A percentile compares a stretch with the other conserved stretches of the same genome.
Conservation (phyloP, 805 yeast genomes). For the Wickerhamomyces queroliae region DNA sequence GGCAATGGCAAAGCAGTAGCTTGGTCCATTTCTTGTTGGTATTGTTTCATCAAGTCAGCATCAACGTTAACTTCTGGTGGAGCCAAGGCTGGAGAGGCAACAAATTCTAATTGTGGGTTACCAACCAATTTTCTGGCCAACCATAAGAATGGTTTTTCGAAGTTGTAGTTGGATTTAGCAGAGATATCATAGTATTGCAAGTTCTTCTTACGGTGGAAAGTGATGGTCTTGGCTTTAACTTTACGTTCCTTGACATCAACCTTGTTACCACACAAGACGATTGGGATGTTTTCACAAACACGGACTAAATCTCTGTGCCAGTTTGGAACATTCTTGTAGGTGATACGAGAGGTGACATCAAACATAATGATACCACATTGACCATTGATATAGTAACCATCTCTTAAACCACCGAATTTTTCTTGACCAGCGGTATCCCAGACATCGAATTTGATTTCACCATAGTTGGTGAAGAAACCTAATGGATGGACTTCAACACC, state of each 20-base stretch:
- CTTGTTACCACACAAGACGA: slow-evolving; percentile 98
- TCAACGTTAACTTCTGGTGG: slow-evolving; percentile 99
- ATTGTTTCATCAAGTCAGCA: slow-evolving; percentile 93
- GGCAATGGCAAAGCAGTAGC: slow-evolving; percentile 99
- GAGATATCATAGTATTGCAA: slow-evolving; percentile 99
- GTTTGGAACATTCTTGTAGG: slow-evolving; percentile 99
- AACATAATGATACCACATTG: slow-evolving; percentile 99
- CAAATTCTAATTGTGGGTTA: slow-evolving; percentile 96
- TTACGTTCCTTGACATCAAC: slow-evolving; percentile 99
- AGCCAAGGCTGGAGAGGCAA: slow-evolving; percentile 98
- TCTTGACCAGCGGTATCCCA: slow-evolving; percentile 99
- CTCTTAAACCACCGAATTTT: slow-evolving; percentile 99
- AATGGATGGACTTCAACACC: slow-evolving; percentile 99
- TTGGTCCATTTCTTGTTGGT: slow-evolving; percentile 99
- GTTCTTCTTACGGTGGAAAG: slow-evolving; percentile 99
- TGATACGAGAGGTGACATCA: slow-evolving; percentile 98
- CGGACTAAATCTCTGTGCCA: slow-evolving; percentile 99
- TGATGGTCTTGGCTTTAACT: slow-evolving; percentile 99
- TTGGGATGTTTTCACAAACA: slow-evolving; percentile 99
- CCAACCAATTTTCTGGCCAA: slow-evolving; percentile 98
- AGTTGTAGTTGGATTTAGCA: slow-evolving; percentile 99
- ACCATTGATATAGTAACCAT: slow-evolving; percentile 98
- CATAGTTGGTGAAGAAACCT: slow-evolving; percentile 96
- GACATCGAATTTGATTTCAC: slow-evolving; percentile 98
- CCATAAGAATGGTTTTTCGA: slow-evolving; percentile 99